Conservation (phyloP, 2,329 filamentous ascomycete species). For the Aspergillus sp. region DNA sequence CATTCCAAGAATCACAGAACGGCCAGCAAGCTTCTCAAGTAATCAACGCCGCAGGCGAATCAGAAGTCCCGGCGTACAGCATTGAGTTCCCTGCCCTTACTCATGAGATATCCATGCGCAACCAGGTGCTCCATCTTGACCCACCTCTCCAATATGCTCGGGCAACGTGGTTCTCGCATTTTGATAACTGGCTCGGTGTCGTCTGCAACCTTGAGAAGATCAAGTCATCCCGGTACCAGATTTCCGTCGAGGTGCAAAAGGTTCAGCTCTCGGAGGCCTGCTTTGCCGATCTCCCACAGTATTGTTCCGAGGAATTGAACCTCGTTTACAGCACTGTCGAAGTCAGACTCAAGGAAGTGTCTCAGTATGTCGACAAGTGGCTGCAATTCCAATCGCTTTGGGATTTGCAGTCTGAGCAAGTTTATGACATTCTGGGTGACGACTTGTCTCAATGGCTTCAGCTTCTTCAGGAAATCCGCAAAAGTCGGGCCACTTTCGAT, state of each 20-base stretch:
- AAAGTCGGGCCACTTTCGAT: slow-evolving; percentile 93
- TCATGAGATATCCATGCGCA: slow-evolving; percentile 95
- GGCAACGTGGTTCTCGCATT: slow-evolving; percentile 87
- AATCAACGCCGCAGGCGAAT: slow-evolving; percentile 25
- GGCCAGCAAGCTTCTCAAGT: slow-evolving; percentile 27
- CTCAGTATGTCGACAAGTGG: slow-evolving; percentile 93
- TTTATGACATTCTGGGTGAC: slow-evolving; percentile 88
- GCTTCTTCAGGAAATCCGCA: slow-evolving; percentile 92
- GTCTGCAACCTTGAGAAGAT: slow-evolving; percentile 92
- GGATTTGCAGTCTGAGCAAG: slow-evolving; percentile 94
- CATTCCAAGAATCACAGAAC: slow-evolving; percentile 66
- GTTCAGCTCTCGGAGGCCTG: slow-evolving; percentile 48
- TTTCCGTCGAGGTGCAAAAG: slow-evolving; percentile 62
- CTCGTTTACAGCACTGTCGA: slow-evolving; percentile 83
- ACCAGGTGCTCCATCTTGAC: slow-evolving; percentile 95
- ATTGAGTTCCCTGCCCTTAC: slow-evolving; percentile 57
- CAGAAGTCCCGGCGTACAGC: slow-evolving; percentile 32
- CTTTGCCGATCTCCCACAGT: slow-evolving; percentile 81
- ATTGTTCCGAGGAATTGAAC: slow-evolving; percentile 76
- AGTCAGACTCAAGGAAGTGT: slow-evolving; percentile 75
- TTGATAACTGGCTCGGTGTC: slow-evolving; percentile 90
- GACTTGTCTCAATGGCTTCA: slow-evolving; percentile 92
- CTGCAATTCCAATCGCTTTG: slow-evolving; percentile 97
- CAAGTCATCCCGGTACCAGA: slow-evolving; percentile 92
- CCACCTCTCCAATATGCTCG: slow-evolving; percentile 89